Conservation (phyloP, 1,139 yeast species). For the Martiniozyma asiatica region DNA sequence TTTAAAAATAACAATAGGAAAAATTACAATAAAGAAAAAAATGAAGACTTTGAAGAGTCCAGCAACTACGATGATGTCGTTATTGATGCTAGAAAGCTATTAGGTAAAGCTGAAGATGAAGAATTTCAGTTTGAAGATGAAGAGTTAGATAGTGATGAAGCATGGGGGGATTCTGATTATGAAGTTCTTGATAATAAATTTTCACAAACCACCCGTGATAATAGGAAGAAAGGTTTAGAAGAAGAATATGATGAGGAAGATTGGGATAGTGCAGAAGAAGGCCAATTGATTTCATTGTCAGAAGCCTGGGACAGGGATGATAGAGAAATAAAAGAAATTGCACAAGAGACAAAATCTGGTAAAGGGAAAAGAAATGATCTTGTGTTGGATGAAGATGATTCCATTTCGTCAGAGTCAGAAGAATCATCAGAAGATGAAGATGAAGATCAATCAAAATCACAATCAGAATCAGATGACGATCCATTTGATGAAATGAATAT, state of each 20-base stretch:
- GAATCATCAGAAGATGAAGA: slow-evolving; percentile 16
- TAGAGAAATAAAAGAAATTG: slow-evolving; percentile 23
- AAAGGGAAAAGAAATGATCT: slow-evolving; percentile 17
- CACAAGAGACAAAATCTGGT: background rate
- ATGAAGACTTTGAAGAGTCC: slow-evolving; percentile 23
- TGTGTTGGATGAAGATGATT: slow-evolving; percentile 21
- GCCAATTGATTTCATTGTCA: slow-evolving; percentile 61
- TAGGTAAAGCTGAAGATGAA: slow-evolving; percentile 23
- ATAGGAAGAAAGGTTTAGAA: slow-evolving; percentile 18
- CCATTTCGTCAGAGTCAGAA: slow-evolving; percentile 19
- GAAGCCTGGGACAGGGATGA: slow-evolving; percentile 87
- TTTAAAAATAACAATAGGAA: too few species aligned
- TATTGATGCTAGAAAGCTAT: slow-evolving; percentile 22
- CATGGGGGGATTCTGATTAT: slow-evolving; percentile 63
- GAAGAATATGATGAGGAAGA: slow-evolving; percentile 33
- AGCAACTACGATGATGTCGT: too few species aligned
- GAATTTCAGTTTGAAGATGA: slow-evolving; percentile 42
- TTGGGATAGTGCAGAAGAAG: slow-evolving; percentile 51
- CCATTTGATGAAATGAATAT: slow-evolving; percentile 17
- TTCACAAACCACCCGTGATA: slow-evolving; percentile 55
- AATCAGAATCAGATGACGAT: slow-evolving; percentile 17
- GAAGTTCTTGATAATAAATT: slow-evolving; percentile 57
- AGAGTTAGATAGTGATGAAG: slow-evolving; percentile 67
- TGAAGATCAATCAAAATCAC: slow-evolving; percentile 13
- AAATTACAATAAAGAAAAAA: slow-evolving; percentile 14